A percentile compares a stretch with the other conserved stretches of the same genome.
phyloP scores from a whole-genome alignment of 306 rosid genomes.

The Glycyrrhiza uralensis region DNA sequence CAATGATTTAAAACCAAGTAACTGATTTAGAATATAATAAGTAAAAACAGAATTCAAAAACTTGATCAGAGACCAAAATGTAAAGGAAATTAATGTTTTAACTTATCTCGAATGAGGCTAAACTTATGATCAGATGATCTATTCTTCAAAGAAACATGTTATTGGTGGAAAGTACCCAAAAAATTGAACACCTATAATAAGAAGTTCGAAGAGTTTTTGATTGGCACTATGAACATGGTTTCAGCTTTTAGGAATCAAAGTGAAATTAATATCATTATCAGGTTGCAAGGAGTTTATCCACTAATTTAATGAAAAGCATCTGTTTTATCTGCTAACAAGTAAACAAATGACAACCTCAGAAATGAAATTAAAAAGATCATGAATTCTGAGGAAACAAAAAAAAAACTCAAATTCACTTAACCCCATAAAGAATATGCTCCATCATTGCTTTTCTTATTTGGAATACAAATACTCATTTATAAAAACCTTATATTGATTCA shows the following conservation, averaged over 20 bases:
- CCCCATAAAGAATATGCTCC: not conserved
- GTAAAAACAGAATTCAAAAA: not conserved
- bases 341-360: not conserved
- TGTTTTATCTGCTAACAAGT: not conserved
- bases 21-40: not conserved
- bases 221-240: not conserved
- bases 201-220: slow-evolving; percentile 3
- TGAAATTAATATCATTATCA: not conserved
- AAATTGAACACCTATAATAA: not conserved
- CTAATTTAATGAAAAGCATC: not conserved
- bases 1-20: not conserved
- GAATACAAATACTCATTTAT: not conserved
- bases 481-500: not conserved
- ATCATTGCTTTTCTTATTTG: not conserved
- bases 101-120: not conserved
- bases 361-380: not conserved
- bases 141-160: not conserved
- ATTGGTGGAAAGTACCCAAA: not conserved
- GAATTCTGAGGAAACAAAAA: not conserved
- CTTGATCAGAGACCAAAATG: not conserved
- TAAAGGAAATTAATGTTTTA: not conserved
- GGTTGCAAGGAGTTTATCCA: not conserved
- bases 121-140: not conserved
- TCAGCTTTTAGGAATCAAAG: not conserved
- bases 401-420: not conserved